Percentiles rank a stretch among this genome's conserved stretches.
Conservation (phyloP, 2,329 filamentous ascomycete genomes). For the Microcera coccophila region DNA sequence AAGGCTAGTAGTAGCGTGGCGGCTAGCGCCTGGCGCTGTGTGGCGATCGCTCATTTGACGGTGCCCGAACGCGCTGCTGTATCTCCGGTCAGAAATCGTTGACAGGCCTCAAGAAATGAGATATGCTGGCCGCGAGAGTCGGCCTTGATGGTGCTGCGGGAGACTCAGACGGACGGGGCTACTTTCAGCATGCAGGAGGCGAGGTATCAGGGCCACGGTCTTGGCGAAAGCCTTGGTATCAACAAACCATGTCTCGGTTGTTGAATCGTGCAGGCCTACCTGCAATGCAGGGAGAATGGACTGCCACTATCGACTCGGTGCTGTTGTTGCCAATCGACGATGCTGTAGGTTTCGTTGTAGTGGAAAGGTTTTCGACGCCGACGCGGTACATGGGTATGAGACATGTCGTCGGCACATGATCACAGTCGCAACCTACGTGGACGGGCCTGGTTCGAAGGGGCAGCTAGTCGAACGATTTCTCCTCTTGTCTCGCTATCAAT, state of each 20-base stretch:
- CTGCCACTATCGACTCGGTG: neutral
- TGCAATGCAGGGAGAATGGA: neutral
- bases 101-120: conserved; percentile 3
- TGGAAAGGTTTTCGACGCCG: no score
- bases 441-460: conserved; percentile 13
- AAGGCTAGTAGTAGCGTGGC: conserved; percentile 9
- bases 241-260: no score
- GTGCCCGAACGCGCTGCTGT: conserved; percentile 13
- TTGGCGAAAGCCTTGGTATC: neutral
- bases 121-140: conserved; percentile 11
- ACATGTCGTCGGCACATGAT: conserved; percentile 2
- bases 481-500: no score
- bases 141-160: conserved; percentile 14
- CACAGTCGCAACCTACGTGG: conserved; percentile 11
- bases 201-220: neutral
- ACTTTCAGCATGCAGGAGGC: neutral
- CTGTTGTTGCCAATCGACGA: no score
- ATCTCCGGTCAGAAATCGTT: no score
- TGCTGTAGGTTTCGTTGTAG: no score
- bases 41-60: conserved; percentile 25
- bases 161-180: neutral
- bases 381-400: neutral
- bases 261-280: no score
- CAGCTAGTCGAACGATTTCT: neutral
- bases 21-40: conserved; percentile 22